Conservation (phyloP, 371 early-diverging fungal genomes). For the Cladochytrium tenue region DNA sequence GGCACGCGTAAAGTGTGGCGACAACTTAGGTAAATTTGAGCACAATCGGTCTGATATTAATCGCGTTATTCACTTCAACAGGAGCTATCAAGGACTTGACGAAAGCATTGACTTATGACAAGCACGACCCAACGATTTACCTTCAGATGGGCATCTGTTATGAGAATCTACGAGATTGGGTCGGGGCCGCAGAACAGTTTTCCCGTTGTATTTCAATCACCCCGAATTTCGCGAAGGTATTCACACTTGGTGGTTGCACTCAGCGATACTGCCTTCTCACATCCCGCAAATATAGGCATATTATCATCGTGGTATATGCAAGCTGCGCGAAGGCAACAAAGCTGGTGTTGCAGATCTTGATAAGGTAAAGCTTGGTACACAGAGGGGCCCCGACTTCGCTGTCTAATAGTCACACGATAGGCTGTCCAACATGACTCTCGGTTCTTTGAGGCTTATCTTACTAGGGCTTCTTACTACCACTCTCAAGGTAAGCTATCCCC, state of each 20-base stretch:
- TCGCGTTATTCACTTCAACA: conserved; percentile 3
- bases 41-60: not conserved
- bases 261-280: not conserved
- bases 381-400: no score
- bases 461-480: conserved; percentile 45
- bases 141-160: conserved; percentile 53
- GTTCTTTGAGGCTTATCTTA: conserved; percentile 53
- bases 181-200: conserved; percentile 40
- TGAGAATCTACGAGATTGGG: conserved; percentile 41
- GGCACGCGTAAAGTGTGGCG: conserved; percentile 44
- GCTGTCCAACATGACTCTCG: conserved; percentile 45
- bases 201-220: conserved; percentile 36
- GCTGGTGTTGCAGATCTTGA: conserved; percentile 42
- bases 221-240: conserved; percentile 42
- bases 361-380: conserved; percentile 8
- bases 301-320: conserved; percentile 52
- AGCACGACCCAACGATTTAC: conserved; percentile 46
- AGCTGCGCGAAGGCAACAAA: conserved; percentile 33
- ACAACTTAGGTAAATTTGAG: conserved; percentile 32
- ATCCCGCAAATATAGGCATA: conserved; percentile 36
- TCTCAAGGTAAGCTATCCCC: conserved; percentile 34
- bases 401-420: not conserved
- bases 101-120: conserved; percentile 34
- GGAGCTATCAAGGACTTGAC: conserved; percentile 47
- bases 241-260: not conserved